Evolutionary conservation across 169 alveolate species (phyloP).

Genomic region (Eimeria sp.): DNA sequence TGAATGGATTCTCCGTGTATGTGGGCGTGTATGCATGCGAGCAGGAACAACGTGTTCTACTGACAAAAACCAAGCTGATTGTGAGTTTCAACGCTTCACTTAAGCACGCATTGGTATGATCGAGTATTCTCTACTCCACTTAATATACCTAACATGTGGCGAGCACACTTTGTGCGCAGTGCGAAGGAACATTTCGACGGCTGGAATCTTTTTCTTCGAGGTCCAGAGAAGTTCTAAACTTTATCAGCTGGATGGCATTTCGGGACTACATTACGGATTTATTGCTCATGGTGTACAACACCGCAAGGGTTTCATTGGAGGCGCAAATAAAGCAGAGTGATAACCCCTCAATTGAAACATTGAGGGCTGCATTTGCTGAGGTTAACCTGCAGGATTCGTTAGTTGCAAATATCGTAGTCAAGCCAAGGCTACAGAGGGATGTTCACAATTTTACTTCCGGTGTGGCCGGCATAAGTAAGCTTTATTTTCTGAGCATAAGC

Average conservation of each 20-base stretch:
- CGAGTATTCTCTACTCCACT: not conserved
- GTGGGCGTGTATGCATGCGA: not conserved
- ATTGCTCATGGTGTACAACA: constrained; percentile 56
- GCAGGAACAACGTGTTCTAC: constrained; percentile 62
- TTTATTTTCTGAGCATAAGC: not conserved
- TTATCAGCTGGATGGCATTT: constrained; percentile 51
- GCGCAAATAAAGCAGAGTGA: constrained; percentile 6
- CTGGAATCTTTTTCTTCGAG: constrained; percentile 16
- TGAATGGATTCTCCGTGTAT: not conserved
- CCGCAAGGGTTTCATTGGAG: constrained; percentile 27
- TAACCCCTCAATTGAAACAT: constrained; percentile 8
- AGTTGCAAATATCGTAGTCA: not conserved
- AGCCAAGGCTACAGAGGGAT: constrained; percentile 35
- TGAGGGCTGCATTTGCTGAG: not conserved
- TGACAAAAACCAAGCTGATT: constrained; percentile 32
- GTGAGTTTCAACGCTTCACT: constrained; percentile 17
- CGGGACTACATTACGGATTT: constrained; percentile 42
- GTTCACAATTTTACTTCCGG: constrained; percentile 57
- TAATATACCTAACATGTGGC: not conserved
- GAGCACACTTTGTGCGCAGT: constrained; percentile 6
- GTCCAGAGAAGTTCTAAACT: constrained; percentile 11
- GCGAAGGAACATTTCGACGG: constrained; percentile 59
- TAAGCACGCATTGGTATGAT: not conserved
- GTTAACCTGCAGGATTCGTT: not conserved
- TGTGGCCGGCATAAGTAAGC: constrained; percentile 53